Evolutionary conservation across 768 basidiomycete genomes (phyloP).

Genomic region (Leccinum sublutescens): DNA sequence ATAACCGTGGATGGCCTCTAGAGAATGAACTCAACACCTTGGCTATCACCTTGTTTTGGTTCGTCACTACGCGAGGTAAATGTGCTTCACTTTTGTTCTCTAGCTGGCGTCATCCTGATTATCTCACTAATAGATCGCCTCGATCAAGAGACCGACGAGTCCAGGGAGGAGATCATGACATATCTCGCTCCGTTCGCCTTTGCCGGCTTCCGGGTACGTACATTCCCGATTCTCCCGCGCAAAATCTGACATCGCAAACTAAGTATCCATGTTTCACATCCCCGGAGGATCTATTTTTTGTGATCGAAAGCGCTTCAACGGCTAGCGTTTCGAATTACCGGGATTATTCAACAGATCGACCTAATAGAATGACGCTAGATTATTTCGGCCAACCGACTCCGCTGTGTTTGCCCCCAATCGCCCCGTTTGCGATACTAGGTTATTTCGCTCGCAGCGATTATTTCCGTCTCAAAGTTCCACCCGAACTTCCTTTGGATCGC

Average conservation of each 20-base stretch:
- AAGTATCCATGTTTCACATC: constrained; percentile 39
- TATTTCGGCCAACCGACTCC: constrained; percentile 43
- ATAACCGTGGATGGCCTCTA: constrained; percentile 49
- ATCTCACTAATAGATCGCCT: constrained; percentile 13
- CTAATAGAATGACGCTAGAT: constrained; percentile 30
- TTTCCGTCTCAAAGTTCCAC: constrained; percentile 35
- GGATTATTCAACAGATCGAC: constrained; percentile 30
- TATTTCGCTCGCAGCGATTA: constrained; percentile 47
- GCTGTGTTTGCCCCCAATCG: constrained; percentile 41
- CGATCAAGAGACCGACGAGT: constrained; percentile 35
- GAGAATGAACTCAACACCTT: constrained; percentile 45
- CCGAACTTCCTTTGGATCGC: constrained; percentile 40
- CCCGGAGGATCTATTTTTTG: constrained; percentile 36
- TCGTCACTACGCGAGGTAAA: constrained; percentile 36
- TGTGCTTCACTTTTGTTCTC: neutral
- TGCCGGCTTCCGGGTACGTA: constrained; percentile 49
- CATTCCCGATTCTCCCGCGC: neutral
- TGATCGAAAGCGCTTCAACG: constrained; percentile 12
- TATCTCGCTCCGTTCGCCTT: constrained; percentile 46
- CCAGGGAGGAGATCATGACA: constrained; percentile 34
- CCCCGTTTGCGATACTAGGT: constrained; percentile 46
- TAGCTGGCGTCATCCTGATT: neutral
- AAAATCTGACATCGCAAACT: constrained; percentile 11
- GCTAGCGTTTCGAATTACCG: constrained; percentile 23
- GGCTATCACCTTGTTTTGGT: constrained; percentile 49